Percentiles rank a stretch among this genome's conserved stretches.
These are phyloP conservation scores for Colletotrichum phormii DNA, from an alignment of 2,329 filamentous ascomycete species.

Conservation along the genomic window DNA sequence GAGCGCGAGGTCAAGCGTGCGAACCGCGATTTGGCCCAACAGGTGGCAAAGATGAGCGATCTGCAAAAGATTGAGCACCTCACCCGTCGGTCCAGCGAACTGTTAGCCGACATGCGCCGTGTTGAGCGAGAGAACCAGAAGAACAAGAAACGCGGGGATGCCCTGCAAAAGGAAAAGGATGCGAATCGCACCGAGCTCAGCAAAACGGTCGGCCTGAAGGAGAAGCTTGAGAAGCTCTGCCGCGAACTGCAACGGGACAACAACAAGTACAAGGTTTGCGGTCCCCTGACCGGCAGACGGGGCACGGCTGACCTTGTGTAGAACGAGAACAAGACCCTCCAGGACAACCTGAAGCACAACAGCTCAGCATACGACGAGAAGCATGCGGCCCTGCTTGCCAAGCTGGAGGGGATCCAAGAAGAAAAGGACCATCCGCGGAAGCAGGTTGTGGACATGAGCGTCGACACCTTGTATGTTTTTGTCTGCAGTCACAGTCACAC, in stretches of 20 bases:
- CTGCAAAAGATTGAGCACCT: constrained; percentile 92
- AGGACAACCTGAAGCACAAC: constrained; percentile 86
- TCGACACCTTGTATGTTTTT: constrained; percentile 63
- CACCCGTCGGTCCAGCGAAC: constrained; percentile 90
- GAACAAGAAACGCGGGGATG: constrained; percentile 94
- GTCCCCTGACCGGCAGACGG: constrained; percentile 36
- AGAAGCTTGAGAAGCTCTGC: constrained; percentile 96
- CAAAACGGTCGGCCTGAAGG: constrained; percentile 91
- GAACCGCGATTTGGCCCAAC: constrained; percentile 87
- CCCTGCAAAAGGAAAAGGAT: constrained; percentile 96
- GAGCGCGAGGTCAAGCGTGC: constrained; percentile 95
- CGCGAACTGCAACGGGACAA: constrained; percentile 96
- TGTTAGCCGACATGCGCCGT: constrained; percentile 94
- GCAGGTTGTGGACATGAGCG: constrained; percentile 84
- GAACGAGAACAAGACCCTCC: constrained; percentile 93
- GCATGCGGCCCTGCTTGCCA: constrained; percentile 81
- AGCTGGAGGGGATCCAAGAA: constrained; percentile 89
- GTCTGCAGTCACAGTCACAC: no score
- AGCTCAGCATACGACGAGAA: constrained; percentile 87
- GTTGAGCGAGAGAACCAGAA: constrained; percentile 94
- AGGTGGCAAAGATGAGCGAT: constrained; percentile 91
- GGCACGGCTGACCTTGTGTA: constrained; percentile 47
- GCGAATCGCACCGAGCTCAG: constrained; percentile 87
- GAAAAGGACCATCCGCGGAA: constrained; percentile 86
- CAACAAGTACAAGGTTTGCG: constrained; percentile 91